phyloP scores from a whole-genome alignment of 2,329 filamentous ascomycete genomes.

The Cladosporium austrohemisphaericum region DNA sequence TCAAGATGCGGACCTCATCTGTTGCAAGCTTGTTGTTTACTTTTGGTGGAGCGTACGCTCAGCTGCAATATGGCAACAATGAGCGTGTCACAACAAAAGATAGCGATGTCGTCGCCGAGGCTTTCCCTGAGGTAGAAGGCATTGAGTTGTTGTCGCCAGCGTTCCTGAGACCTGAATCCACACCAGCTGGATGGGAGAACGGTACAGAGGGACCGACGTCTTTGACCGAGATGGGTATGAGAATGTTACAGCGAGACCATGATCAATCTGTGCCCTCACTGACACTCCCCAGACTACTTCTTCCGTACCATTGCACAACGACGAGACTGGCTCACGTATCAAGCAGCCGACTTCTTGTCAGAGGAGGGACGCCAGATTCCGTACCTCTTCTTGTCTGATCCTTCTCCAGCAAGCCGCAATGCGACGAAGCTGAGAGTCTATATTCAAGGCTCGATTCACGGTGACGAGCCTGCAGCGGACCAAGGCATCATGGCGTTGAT shows the following conservation, averaged over 20 bases:
- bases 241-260: not conserved
- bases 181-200: constrained; percentile 17
- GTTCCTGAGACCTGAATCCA: constrained; percentile 19
- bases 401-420: not conserved
- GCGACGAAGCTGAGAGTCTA: constrained; percentile 29
- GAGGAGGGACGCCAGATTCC: constrained; percentile 19
- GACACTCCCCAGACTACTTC: constrained; percentile 16
- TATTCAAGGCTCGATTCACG: constrained; percentile 36
- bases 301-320: constrained; percentile 17
- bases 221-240: constrained; percentile 9
- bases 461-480: constrained; percentile 38
- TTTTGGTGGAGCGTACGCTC: not conserved
- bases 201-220: constrained; percentile 22
- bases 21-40: too few species aligned
- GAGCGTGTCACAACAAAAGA: not conserved
- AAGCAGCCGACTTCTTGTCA: constrained; percentile 17
- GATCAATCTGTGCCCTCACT: not conserved
- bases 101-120: not conserved
- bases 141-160: constrained; percentile 21
- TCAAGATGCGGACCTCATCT: too few species aligned
- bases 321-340: constrained; percentile 18
- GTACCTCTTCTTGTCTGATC: constrained; percentile 13
- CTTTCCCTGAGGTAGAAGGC: constrained; percentile 21
- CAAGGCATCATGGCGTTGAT: constrained; percentile 35
- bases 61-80: constrained; percentile 5